Evolutionary conservation across 257 asterid species (phyloP).

Genomic region (Nicotiana obtusifolia): DNA sequence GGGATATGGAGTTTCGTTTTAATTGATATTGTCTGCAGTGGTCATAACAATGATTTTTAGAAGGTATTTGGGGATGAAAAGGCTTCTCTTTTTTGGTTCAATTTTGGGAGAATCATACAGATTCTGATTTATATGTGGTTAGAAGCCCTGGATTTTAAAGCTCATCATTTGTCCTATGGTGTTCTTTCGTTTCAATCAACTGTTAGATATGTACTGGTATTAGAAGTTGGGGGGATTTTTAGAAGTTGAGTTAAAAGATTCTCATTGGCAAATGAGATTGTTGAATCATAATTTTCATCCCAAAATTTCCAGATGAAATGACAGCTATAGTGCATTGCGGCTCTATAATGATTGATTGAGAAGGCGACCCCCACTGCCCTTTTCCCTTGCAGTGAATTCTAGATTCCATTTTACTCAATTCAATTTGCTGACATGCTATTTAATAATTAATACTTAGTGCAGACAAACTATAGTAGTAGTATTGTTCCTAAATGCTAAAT

Average conservation of each 20-base stretch:
- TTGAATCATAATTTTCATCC: not conserved
- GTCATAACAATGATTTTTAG: not conserved
- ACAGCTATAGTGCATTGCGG: not conserved
- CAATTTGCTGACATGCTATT: not conserved
- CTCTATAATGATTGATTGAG: not conserved
- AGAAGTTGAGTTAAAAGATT: not conserved
- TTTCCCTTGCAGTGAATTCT: not conserved
- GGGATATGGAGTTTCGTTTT: conserved; percentile 18
- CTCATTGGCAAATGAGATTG: not conserved
- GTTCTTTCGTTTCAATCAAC: not conserved
- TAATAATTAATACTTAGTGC: not conserved
- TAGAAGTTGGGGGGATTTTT: not conserved
- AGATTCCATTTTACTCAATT: not conserved
- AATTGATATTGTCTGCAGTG: not conserved
- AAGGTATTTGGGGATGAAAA: not conserved
- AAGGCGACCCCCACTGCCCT: not conserved
- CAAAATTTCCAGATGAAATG: not conserved
- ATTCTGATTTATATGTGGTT: not conserved
- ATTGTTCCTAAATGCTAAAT: not conserved
- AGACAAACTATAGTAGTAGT: no score
- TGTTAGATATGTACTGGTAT: not conserved
- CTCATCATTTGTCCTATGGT: not conserved
- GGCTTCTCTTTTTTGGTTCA: not conserved
- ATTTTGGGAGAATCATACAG: not conserved
- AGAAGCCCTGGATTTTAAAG: not conserved